phyloP scores from a whole-genome alignment of 1,284 basidiomycete species.

The Chiua sp. region DNA sequence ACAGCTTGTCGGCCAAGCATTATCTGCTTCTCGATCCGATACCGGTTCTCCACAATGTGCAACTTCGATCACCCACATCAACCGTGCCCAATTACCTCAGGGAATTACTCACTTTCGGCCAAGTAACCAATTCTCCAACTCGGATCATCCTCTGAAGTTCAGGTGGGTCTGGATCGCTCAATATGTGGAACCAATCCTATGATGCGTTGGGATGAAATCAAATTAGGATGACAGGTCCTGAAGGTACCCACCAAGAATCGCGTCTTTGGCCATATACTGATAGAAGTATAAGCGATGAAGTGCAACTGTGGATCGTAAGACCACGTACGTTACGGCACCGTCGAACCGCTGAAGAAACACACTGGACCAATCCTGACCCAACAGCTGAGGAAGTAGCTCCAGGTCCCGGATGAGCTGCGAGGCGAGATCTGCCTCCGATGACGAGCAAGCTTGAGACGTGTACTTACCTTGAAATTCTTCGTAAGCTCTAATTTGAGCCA shows the following conservation, averaged over 20 bases:
- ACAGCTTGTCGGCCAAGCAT: slow-evolving; percentile 79
- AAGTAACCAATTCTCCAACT: slow-evolving; percentile 91
- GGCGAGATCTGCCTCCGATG: background rate
- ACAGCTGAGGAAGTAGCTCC: slow-evolving; percentile 85
- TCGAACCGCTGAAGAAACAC: slow-evolving; percentile 93
- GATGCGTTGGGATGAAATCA: slow-evolving; percentile 11
- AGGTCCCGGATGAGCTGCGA: slow-evolving; percentile 86
- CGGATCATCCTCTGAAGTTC: slow-evolving; percentile 86
- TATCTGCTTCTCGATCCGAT: slow-evolving; percentile 83
- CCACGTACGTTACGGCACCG: slow-evolving; percentile 76
- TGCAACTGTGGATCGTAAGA: background rate
- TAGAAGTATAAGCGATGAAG: slow-evolving; percentile 38
- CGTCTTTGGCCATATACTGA: slow-evolving; percentile 87
- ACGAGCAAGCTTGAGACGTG: background rate
- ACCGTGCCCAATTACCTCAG: background rate
- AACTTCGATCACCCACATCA: slow-evolving; percentile 53
- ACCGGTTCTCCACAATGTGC: slow-evolving; percentile 90
- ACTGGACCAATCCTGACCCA: slow-evolving; percentile 95
- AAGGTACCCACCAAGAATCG: slow-evolving; percentile 62
- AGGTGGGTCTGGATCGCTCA: slow-evolving; percentile 83
- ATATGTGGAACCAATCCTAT: slow-evolving; percentile 83
- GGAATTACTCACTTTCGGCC: slow-evolving; percentile 77
- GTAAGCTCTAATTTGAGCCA: slow-evolving; percentile 94
- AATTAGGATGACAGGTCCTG: background rate
- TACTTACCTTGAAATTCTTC: slow-evolving; percentile 87